phyloP scores from a whole-genome alignment of 2,329 filamentous ascomycete species.

The Ophiostoma piceae region DNA sequence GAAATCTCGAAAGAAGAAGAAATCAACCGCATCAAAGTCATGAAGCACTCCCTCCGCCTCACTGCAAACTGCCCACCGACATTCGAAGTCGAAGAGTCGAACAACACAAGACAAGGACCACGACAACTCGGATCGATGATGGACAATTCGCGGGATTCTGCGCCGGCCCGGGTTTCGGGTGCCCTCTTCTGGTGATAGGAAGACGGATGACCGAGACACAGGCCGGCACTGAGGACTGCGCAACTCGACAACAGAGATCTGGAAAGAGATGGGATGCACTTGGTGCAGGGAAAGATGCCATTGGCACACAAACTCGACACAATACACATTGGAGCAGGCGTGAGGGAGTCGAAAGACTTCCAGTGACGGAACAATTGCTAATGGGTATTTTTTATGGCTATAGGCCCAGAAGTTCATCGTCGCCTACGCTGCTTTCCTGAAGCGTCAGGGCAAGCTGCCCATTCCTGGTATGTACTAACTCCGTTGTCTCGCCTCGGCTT shows the following conservation, averaged over 20 bases:
- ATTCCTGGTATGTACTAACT: constrained; percentile 61
- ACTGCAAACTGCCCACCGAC: constrained; percentile 2
- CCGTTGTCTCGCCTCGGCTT: not conserved
- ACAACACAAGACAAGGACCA: not conserved
- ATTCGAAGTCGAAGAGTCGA: constrained; percentile 5
- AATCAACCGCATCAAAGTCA: constrained; percentile 16
- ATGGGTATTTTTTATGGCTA: constrained; percentile 43
- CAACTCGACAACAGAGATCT: constrained; percentile 1
- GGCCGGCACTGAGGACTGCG: not conserved
- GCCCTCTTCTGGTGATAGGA: constrained; percentile 16
- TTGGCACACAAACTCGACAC: constrained; percentile 30
- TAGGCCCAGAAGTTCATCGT: constrained; percentile 83
- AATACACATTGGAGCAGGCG: constrained; percentile 53
- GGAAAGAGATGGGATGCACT: constrained; percentile 12
- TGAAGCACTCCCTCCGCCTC: constrained; percentile 12
- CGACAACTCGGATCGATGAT: constrained; percentile 13
- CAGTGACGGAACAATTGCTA: constrained; percentile 68
- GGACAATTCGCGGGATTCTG: not conserved
- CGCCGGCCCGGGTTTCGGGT: not conserved
- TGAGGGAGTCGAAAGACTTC: constrained; percentile 67
- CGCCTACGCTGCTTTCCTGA: constrained; percentile 82
- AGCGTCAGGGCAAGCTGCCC: constrained; percentile 88
- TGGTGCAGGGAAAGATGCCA: constrained; percentile 15
- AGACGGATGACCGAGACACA: not conserved
- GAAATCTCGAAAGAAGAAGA: not conserved